Base-by-base conservation (phyloP, 352 stramenopile species). In the Phytopythium vexans region DNA sequence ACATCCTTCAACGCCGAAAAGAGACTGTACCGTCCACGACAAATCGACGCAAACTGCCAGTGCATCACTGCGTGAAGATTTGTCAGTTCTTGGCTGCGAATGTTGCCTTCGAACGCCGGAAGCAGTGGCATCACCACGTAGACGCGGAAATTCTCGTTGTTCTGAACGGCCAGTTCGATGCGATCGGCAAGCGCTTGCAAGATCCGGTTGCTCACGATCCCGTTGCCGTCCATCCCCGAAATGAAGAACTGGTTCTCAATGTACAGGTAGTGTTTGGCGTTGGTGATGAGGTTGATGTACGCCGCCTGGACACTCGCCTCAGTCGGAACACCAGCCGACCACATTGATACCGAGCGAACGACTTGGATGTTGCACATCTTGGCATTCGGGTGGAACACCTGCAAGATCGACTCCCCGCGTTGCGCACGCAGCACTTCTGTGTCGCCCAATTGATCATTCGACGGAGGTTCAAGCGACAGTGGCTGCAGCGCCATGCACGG, bases 191-290 rank as follows among this genome's bases (percentile, higher is more conserved):
- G 73, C 3, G 86, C 82, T 56, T 95, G 79, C 35, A 93, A 54
- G 45, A 95, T 90, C 2, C 85, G 81, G 52, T 92, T 94, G 52
- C 75, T 76, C 51, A 93, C 74, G 31, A 93, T 82, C 15, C 63
- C 64, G 49, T 95, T 94, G 16, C 66, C 64, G 46, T 91, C 68
- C 54, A 91, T 72, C 45, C 88, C 88, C 21, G 79, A 95, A 56
- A 96, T 86, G 56, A 97, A 97, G 54, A 96, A 97, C 63, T 97
- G 87, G 61, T 97, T 97, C 62, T 97, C 91, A 45, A 97, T 95
- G 73, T 97, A 97, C 43, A 97, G 62, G 38, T 75, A 97, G 55
- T 93, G 83, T 34, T 90, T 75, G 3, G 86, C 69, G 43, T 87
- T 84, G 1, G 70, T 60, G 61, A 96, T 96, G 16, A 88, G 60